Base-by-base conservation (phyloP, 2,329 filamentous ascomycete genomes). In the Neofusicoccum sp. region DNA sequence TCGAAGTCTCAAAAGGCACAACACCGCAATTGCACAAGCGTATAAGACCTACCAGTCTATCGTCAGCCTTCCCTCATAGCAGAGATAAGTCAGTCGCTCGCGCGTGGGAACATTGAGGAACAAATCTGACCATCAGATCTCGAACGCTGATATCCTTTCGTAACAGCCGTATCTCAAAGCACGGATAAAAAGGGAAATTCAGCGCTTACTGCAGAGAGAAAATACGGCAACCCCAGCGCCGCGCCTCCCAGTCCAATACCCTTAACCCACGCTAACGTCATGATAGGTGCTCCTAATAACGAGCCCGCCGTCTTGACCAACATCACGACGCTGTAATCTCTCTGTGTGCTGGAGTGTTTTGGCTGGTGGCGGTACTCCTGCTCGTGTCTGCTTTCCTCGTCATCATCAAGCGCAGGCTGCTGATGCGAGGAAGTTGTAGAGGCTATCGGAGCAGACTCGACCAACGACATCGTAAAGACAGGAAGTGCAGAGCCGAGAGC, bases 401-500 rank as follows among this genome's bases (percentile, higher is more conserved):
- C 33, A 8, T 24, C 24, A 14, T 20, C 8, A 2, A 14, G n/a
- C 6, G 16, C 26, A 20, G 12, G 20, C 11, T n/a, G 12, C 11
- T 20, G 24, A 16, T 26, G 14, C 24, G 8, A 11, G 3, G 38
- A 43, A 8, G 9, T 20, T 11, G 31, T 16, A 11, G 20, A 20
- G 9, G 72, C 68, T 24, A 75, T 61, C 3, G 58, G 41, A 2
- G 68, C 66, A 6, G 70, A 71, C 57, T 74, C 73, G 30, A 75
- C 71, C 5, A 75, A 65, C 6, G 72, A 73, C 68, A 74, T 73
- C 0, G 71, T 73, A 60, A 76, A 76, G 4, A 75, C 72, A 0
- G 73, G 73, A 12, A 75, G 65, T 7, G 73, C 73, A 8, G 73
- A 76, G 9, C 73, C 73, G 7, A 74, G 63, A 8, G 73, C 73